phyloP scores from a whole-genome alignment of 2,329 filamentous ascomycete species.

The Ambrosiella xylebori region DNA sequence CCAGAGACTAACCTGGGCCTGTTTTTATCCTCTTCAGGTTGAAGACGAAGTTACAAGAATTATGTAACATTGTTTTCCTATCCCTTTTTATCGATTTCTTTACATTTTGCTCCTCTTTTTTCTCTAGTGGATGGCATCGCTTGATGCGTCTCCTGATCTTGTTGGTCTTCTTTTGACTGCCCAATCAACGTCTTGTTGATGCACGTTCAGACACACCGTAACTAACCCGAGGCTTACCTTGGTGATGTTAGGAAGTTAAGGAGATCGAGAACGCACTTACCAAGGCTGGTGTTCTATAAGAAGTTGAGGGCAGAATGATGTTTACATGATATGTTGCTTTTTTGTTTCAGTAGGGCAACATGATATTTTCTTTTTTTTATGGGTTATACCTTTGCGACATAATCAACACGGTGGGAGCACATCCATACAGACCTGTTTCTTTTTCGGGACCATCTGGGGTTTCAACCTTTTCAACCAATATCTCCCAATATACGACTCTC shows the following conservation, averaged over 20 bases:
- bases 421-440: no score
- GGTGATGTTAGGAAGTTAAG: constrained; percentile 15
- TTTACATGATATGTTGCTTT: constrained; percentile 4
- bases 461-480: no score
- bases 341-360: background rate
- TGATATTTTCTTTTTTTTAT: constrained; percentile 1
- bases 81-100: background rate
- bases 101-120: background rate
- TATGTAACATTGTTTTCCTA: constrained; percentile 38
- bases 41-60: constrained; percentile 83
- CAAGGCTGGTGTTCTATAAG: constrained; percentile 25
- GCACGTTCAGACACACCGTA: background rate
- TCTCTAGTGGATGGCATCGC: background rate
- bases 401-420: background rate
- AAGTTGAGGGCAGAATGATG: background rate
- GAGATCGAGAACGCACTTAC: constrained; percentile 23
- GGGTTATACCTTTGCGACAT: background rate
- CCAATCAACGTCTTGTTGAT: background rate
- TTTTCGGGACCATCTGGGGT: no score
- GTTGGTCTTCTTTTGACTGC: background rate
- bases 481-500: no score
- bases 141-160: background rate
- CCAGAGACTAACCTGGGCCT: constrained; percentile 11
- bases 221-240: background rate
- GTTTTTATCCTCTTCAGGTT: constrained; percentile 36